phyloP scores from a whole-genome alignment of 768 basidiomycete species.

The Termitomyces titanicus region DNA sequence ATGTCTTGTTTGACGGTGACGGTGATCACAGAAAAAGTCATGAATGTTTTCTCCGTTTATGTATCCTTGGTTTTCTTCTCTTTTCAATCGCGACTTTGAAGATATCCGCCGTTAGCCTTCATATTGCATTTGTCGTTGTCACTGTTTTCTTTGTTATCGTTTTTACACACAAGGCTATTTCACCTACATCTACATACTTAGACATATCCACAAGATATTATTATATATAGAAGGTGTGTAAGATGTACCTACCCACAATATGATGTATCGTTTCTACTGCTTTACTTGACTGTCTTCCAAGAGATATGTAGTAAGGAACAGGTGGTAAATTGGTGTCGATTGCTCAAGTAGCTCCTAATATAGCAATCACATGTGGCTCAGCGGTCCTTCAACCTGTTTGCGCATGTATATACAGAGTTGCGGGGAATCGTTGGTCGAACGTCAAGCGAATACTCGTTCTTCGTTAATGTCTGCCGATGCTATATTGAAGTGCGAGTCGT shows the following conservation, averaged over 20 bases:
- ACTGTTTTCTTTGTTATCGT: conserved; percentile 17
- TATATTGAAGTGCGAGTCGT: no score
- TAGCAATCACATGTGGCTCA: no score
- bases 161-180: no score
- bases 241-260: conserved; percentile 11
- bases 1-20: background rate
- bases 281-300: background rate
- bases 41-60: conserved; percentile 17
- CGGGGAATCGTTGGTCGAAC: no score
- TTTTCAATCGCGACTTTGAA: conserved; percentile 20
- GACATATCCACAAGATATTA: conserved; percentile 21
- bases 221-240: conserved; percentile 20
- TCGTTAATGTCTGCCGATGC: no score
- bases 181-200: conserved; percentile 20
- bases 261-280: no score
- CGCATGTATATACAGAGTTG: no score
- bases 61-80: conserved; percentile 2
- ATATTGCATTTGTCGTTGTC: conserved; percentile 10
- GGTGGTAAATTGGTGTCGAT: no score
- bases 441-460: no score
- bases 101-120: conserved; percentile 16
- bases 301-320: no score
- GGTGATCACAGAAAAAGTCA: conserved; percentile 19
- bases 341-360: no score
- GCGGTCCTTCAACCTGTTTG: no score